phyloP scores from a whole-genome alignment of 495 filamentous ascomycete genomes.

The Penicillium canescens region DNA sequence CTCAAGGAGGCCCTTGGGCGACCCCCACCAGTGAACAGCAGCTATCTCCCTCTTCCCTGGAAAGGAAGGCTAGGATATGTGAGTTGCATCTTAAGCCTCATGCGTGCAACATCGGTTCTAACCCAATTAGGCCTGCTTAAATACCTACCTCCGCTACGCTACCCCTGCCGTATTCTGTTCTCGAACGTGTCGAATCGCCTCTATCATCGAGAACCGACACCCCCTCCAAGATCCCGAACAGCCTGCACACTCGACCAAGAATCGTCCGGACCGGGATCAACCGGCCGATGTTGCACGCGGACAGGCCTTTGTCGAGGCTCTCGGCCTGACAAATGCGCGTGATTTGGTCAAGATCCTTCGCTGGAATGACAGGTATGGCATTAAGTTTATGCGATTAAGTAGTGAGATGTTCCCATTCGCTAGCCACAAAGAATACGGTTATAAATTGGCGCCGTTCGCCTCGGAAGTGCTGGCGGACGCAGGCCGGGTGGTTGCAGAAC shows the following conservation, averaged over 20 bases:
- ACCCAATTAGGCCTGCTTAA: slow-evolving; percentile 72
- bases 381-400: slow-evolving; percentile 89
- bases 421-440: slow-evolving; percentile 83
- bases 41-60: slow-evolving; percentile 87
- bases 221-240: slow-evolving; percentile 72
- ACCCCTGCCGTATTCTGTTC: slow-evolving; percentile 90
- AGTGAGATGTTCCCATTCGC: slow-evolving; percentile 98
- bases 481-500: slow-evolving; percentile 73
- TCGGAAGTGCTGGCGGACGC: slow-evolving; percentile 73
- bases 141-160: slow-evolving; percentile 86
- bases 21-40: slow-evolving; percentile 79
- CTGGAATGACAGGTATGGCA: slow-evolving; percentile 93
- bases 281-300: slow-evolving; percentile 63
- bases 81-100: slow-evolving; percentile 29
- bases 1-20: slow-evolving; percentile 55
- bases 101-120: background rate
- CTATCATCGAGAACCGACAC: slow-evolving; percentile 85
- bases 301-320: slow-evolving; percentile 68
- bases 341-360: slow-evolving; percentile 83
- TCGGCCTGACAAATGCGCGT: slow-evolving; percentile 79
- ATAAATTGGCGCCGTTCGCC: slow-evolving; percentile 85
- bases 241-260: slow-evolving; percentile 78
- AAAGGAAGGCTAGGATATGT: slow-evolving; percentile 92
- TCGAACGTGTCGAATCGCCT: slow-evolving; percentile 86
- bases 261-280: slow-evolving; percentile 73